A percentile compares a stretch with the other conserved stretches of the same genome.
Evolutionary conservation across 2,329 filamentous ascomycete genomes (phyloP).

Genomic region (Fusarium buharicum): DNA sequence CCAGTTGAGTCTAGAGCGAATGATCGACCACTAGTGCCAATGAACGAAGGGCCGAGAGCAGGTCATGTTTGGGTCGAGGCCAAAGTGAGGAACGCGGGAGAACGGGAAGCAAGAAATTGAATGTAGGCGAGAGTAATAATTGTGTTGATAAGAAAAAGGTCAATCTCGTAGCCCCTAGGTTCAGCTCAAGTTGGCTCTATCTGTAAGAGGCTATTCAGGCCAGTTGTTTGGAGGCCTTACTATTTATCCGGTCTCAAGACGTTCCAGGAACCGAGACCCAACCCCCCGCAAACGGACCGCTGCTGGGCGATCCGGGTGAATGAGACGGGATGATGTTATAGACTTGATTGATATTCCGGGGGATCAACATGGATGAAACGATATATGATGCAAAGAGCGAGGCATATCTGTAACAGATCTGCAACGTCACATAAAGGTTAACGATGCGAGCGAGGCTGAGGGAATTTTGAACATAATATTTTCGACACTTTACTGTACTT

Average conservation of each 20-base stretch:
- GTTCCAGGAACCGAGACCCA: slow-evolving; percentile 28
- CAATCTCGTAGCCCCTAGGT: not conserved
- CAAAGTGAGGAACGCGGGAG: slow-evolving; percentile 29
- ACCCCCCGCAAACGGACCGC: slow-evolving; percentile 29
- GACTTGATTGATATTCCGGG: slow-evolving; percentile 14
- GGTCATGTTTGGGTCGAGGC: slow-evolving; percentile 31
- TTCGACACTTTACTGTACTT: not conserved
- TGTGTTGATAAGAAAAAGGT: not conserved
- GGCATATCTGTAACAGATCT: slow-evolving; percentile 33
- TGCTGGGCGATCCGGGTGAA: slow-evolving; percentile 25
- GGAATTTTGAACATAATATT: too few relatives aligned
- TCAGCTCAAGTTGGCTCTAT: too few relatives aligned
- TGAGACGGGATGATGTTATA: slow-evolving; percentile 13
- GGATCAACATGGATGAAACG: slow-evolving; percentile 37
- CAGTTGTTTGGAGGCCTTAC: not conserved
- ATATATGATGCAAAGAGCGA: slow-evolving; percentile 32
- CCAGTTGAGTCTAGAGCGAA: slow-evolving; percentile 25
- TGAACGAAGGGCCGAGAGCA: slow-evolving; percentile 35
- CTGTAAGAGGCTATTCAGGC: not conserved
- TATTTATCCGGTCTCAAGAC: not conserved
- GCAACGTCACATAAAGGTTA: slow-evolving; percentile 12
- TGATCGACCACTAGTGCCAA: slow-evolving; percentile 41
- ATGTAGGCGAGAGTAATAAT: slow-evolving; percentile 5
- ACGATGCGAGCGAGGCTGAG: slow-evolving; percentile 1
- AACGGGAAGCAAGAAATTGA: slow-evolving; percentile 13